Percentiles rank a stretch among this genome's conserved stretches.
These are phyloP conservation scores for Carpinus viminea DNA, from an alignment of 306 rosid species.

Conservation along the genomic window DNA sequence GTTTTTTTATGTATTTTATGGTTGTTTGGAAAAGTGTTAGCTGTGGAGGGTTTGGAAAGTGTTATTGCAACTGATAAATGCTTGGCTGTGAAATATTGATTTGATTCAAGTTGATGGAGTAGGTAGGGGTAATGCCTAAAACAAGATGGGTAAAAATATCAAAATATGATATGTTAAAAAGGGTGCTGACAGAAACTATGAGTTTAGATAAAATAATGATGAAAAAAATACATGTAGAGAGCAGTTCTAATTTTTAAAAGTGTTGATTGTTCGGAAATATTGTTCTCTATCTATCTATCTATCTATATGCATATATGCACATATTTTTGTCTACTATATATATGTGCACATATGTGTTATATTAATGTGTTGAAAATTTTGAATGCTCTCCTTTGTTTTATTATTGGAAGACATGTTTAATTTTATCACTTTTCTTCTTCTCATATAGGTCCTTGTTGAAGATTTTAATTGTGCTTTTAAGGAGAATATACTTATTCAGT, in stretches of 20 bases:
- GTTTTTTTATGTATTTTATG: too few species aligned
- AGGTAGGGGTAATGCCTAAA: not conserved
- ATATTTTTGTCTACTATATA: too few species aligned
- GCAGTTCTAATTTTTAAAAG: not conserved
- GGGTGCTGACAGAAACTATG: not conserved
- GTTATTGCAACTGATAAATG: too few species aligned
- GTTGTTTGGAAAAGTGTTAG: too few species aligned
- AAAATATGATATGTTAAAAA: too few species aligned
- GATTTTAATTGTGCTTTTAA: constrained; percentile 96
- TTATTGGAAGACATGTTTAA: constrained; percentile 9
- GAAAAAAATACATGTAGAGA: not conserved
- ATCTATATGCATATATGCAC: not conserved
- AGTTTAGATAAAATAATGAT: not conserved
- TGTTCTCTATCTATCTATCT: not conserved
- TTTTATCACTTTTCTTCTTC: constrained; percentile 9
- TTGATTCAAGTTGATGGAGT: not conserved
- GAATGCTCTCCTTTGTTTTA: not conserved
- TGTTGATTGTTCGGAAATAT: not conserved
- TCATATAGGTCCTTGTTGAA: constrained; percentile 75
- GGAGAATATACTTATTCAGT: constrained; percentile 96
- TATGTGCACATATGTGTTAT: not conserved
- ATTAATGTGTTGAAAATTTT: not conserved
- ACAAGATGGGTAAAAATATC: too few species aligned
- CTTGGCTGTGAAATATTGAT: too few species aligned
- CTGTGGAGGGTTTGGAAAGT: too few species aligned